Percentiles rank a stretch among this genome's conserved stretches.
These are phyloP conservation scores for Phytophthora palmivora DNA, from an alignment of 352 stramenopile genomes.

Conservation along the genomic window DNA sequence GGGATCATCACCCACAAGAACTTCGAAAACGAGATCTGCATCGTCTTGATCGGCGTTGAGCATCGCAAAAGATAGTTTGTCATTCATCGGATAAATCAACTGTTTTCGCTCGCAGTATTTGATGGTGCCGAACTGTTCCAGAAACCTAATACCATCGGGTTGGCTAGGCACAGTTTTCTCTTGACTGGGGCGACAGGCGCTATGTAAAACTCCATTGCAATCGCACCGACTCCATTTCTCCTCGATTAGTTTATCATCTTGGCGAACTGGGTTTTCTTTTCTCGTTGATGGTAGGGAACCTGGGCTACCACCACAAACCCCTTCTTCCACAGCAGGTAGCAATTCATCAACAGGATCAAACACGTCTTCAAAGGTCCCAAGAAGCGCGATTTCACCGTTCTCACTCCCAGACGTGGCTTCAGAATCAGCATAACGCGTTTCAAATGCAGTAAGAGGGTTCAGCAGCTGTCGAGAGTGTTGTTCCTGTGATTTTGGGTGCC, in stretches of 20 bases:
- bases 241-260: background rate
- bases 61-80: conserved; percentile 43
- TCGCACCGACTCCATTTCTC: background rate
- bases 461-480: background rate
- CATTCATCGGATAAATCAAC: conserved; percentile 27
- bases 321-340: conserved; percentile 19
- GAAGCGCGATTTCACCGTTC: conserved; percentile 31
- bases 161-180: conserved; percentile 6
- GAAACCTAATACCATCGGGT: conserved; percentile 31
- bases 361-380: conserved; percentile 32
- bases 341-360: conserved; percentile 43
- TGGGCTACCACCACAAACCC: background rate
- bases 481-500: background rate
- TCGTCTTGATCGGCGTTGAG: conserved; percentile 50
- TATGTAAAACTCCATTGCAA: background rate
- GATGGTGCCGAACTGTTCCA: conserved; percentile 46
- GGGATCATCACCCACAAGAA: conserved; percentile 44
- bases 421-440: conserved; percentile 16
- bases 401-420: conserved; percentile 26
- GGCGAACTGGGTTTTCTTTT: background rate
- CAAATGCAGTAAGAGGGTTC: background rate
- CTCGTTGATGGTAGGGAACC: background rate
- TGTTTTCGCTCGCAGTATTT: conserved; percentile 56
- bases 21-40: conserved; percentile 51
- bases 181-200: background rate